Conservation (phyloP, 2,329 filamentous ascomycete genomes). For the Claviceps fusiformis region DNA sequence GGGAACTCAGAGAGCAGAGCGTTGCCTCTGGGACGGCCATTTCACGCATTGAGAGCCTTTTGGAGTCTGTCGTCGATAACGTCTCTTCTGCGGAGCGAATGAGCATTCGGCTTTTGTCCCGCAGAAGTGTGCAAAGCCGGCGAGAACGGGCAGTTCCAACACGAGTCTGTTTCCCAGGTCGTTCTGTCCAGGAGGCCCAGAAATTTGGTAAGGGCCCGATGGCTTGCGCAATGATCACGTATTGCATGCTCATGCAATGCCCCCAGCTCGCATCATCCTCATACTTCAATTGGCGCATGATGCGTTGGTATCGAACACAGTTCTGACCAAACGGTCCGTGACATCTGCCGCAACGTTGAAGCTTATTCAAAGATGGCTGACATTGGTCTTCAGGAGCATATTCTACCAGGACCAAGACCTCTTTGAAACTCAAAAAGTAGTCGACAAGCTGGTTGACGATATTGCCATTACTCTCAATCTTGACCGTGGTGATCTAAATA, state of each 20-base stretch:
- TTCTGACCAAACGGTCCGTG: constrained; percentile 48
- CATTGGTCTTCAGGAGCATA: constrained; percentile 44
- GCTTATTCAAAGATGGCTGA: not conserved
- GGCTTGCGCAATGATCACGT: not conserved
- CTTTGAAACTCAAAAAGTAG: constrained; percentile 53
- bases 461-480: constrained; percentile 57
- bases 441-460: constrained; percentile 62
- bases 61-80: constrained; percentile 17
- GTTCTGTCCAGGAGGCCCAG: constrained; percentile 30
- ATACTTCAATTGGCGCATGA: constrained; percentile 48
- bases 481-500: constrained; percentile 51
- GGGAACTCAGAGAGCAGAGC: not conserved
- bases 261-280: constrained; percentile 39
- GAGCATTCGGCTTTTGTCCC: constrained; percentile 14
- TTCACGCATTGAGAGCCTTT: constrained; percentile 20
- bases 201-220: constrained; percentile 32
- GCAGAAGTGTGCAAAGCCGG: constrained; percentile 8
- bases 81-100: constrained; percentile 14
- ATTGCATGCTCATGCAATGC: not conserved
- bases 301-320: constrained; percentile 37
- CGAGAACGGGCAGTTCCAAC: constrained; percentile 1
- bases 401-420: constrained; percentile 66
- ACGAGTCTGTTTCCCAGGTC: constrained; percentile 32
- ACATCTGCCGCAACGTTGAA: no score
- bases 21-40: constrained; percentile 2